Base-by-base conservation (phyloP, 768 basidiomycete genomes). In the Auricularia sp. region DNA sequence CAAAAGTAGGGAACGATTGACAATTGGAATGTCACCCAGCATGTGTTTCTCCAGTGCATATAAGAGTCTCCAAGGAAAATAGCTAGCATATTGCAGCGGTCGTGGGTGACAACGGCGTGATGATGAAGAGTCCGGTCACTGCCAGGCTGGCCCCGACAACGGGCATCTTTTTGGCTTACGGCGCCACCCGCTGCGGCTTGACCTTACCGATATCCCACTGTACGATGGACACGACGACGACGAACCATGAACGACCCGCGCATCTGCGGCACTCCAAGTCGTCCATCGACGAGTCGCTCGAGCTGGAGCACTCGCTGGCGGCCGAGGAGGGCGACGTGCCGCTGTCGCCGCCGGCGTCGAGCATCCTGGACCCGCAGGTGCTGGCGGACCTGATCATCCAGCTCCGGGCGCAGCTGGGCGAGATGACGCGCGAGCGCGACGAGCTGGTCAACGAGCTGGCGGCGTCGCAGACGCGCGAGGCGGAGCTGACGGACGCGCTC, bases 361-460 rank as follows among this genome's bases (percentile, higher is more conserved):
- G 79, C 56, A 83, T 85, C 1, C 80, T 92, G 58, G 92, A 94
- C 73, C 83, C 88, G 5, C 81, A 87, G 24, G 82, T 94, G 47
- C 81, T 94, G 36, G 85, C 87, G 6, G 87, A 89, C 67, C 86
- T 93, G 68, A 78, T 94, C 61, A 85, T 83, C 54, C 83, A 89
- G 71, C 81, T 94, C 63, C 84, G 87, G 62, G 77, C 83, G n/a
- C 82, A 83, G 24, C 73, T 93, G 61, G 75, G 79, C 2, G 84
- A 85, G 36, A 77, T 86, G 66, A 83, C 86, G 42, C 83, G 81
- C 70, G 89, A 92, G 71, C 85, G 89, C 63, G 88, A 92, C 71
- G 84, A 85, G 18, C 77, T 93, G 54, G 74, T 81, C 44, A 74
- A 78, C 58, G 70, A 83, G 56, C 74, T 92, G 29, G 76, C 80